A percentile compares a stretch with the other conserved stretches of the same genome.
Evolutionary conservation across 495 filamentous ascomycete species (phyloP).

Genomic region (Talaromyces adpressus): DNA sequence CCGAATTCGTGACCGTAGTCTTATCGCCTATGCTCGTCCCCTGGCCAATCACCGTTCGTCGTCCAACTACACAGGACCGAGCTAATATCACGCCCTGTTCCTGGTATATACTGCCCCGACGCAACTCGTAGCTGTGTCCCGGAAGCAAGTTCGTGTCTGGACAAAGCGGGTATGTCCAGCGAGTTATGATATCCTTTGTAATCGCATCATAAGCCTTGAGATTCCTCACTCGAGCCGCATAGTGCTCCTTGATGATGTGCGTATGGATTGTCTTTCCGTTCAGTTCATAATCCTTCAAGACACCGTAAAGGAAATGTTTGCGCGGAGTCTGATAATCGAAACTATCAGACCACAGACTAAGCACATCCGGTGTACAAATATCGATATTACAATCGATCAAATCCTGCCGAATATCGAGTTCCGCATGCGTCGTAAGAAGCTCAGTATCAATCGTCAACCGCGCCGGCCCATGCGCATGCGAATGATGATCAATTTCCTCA

Average conservation of each 20-base stretch:
- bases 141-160: conserved; percentile 80
- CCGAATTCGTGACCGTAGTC: conserved; percentile 59
- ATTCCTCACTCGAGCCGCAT: conserved; percentile 76
- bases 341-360: conserved; percentile 92
- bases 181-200: conserved; percentile 76
- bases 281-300: conserved; percentile 92
- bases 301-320: conserved; percentile 80
- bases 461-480: conserved; percentile 33
- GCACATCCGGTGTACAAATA: conserved; percentile 92
- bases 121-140: conserved; percentile 65
- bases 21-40: conserved; percentile 69
- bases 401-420: conserved; percentile 77
- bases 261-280: conserved; percentile 94
- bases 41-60: conserved; percentile 67
- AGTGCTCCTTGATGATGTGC: conserved; percentile 71
- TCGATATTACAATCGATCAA: conserved; percentile 94
- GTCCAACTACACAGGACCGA: conserved; percentile 57
- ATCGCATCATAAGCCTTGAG: conserved; percentile 86
- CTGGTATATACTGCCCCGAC: conserved; percentile 59
- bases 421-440: conserved; percentile 51
- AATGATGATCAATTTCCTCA: conserved; percentile 58
- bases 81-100: conserved; percentile 66
- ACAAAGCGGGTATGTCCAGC: conserved; percentile 90
- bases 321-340: conserved; percentile 92
- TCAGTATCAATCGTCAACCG: conserved; percentile 69